Evolutionary conservation across 495 filamentous ascomycete species (phyloP), one percentile per base, ranked within the genome.

Genomic region (Neurospora sp.): DNA sequence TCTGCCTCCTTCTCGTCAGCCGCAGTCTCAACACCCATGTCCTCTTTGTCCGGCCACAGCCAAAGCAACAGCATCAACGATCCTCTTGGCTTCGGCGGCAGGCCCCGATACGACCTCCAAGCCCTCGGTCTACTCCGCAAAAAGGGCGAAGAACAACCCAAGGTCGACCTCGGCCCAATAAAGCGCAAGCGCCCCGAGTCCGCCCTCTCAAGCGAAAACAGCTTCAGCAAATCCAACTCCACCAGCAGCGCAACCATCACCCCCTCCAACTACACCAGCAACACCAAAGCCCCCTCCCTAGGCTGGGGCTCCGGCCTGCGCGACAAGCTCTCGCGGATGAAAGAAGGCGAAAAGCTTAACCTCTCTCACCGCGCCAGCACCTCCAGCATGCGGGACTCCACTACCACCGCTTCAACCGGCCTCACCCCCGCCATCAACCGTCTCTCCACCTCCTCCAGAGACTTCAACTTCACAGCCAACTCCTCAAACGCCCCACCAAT

Each of bases 91-190:
- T 20, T 18, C 35, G 27, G 44, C 27, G 59, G 37, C 18, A 37
- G 39, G 5, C 68, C 27, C 1, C 68, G 46, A 48, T 80, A 75
- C 35, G 84, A 88, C 75, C 86, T 88, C 3, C 82, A 77, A 20
- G 78, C 83, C 1, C 82, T 93, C 16, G 90, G 90, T 8, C 83
- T 93, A 4, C 76, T 89, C 59, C 81, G 82, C 11, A 86, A 84
- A 38, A 87, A 83, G 38, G 89, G 89, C 27, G 69, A 70, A 5
- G 83, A 78, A 37, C 83, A 86, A 66, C 77, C 76, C 35, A 81
- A 81, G 71, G 87, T 96, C 40, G 85, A 87, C 38, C 84, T 98
- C 40, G 89, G 90, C 73, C 93, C 94, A 10, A 84, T 90, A 72
- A 96, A 94, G 79, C 84, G 90, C 66, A 93, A 92, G 81, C 82